phyloP scores from a whole-genome alignment of 305 asterid species.

The Fraxinus sp. region DNA sequence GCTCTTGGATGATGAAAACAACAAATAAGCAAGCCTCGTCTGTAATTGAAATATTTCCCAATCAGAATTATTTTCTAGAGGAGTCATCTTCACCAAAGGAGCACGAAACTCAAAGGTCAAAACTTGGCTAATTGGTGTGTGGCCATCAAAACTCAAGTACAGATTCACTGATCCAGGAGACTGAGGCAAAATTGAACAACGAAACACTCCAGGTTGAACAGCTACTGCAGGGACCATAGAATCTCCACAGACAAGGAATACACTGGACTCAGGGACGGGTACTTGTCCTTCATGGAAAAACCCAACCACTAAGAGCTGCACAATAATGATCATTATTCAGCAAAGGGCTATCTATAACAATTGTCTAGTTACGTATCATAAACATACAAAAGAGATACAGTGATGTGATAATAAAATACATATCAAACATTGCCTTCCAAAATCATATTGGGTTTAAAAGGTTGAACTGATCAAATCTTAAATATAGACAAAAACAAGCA shows the following conservation, averaged over 20 bases:
- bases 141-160: conserved; percentile 78
- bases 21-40: conserved; percentile 76
- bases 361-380: not conserved
- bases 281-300: conserved; percentile 50
- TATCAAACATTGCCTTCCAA: not conserved
- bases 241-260: conserved; percentile 75
- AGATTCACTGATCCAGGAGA: conserved; percentile 64
- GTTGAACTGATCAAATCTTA: not conserved
- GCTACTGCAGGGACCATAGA: conserved; percentile 53
- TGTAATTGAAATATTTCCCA: conserved; percentile 75
- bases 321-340: conserved; percentile 20
- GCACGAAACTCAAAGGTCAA: conserved; percentile 70
- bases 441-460: not conserved
- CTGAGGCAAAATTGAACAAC: conserved; percentile 66
- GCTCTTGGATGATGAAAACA: conserved; percentile 74
- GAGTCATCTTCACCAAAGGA: conserved; percentile 40
- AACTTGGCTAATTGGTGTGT: conserved; percentile 73
- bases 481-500: not conserved
- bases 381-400: not conserved
- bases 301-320: conserved; percentile 86
- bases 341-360: conserved; percentile 2
- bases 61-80: conserved; percentile 42
- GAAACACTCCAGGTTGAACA: conserved; percentile 80
- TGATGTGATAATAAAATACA: not conserved
- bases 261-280: conserved; percentile 40